These are phyloP conservation scores for Sungouiella blattae DNA, from an alignment of 805 yeast species.

Conservation along the genomic window DNA sequence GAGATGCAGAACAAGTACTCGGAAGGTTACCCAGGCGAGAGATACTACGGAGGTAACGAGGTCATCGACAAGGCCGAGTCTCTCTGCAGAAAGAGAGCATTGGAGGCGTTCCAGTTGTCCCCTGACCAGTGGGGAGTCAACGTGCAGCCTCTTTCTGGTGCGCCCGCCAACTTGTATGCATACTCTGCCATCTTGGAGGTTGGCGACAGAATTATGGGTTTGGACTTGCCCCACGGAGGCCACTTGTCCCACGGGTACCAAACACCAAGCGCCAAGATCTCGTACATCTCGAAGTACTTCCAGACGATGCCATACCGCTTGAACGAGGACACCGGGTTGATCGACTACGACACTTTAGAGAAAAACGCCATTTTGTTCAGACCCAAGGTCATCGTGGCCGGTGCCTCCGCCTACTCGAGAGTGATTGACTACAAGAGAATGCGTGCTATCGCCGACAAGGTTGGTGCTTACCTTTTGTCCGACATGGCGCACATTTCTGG, in stretches of 20 bases:
- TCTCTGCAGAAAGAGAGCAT: slow-evolving; percentile 87
- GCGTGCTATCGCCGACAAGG: slow-evolving; percentile 86
- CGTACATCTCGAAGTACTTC: slow-evolving; percentile 89
- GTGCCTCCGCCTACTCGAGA: slow-evolving; percentile 95
- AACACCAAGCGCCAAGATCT: slow-evolving; percentile 83
- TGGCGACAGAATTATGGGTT: slow-evolving; percentile 94
- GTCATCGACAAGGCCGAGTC: slow-evolving; percentile 88
- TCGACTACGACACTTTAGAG: slow-evolving; percentile 86
- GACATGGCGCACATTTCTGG: slow-evolving; percentile 99
- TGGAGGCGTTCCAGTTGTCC: slow-evolving; percentile 73
- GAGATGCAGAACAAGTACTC: slow-evolving; percentile 98
- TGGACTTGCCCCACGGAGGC: slow-evolving; percentile 97
- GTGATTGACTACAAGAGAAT: slow-evolving; percentile 85
- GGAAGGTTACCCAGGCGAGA: slow-evolving; percentile 97
- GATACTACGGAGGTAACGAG: slow-evolving; percentile 98
- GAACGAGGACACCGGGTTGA: slow-evolving; percentile 79
- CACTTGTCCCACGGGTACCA: slow-evolving; percentile 97
- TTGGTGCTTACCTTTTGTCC: slow-evolving; percentile 86
- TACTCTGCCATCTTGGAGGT: slow-evolving; percentile 86
- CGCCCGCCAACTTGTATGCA: slow-evolving; percentile 93
- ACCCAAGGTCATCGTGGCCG: slow-evolving; percentile 94
- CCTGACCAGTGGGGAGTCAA: slow-evolving; percentile 94
- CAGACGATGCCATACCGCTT: slow-evolving; percentile 97
- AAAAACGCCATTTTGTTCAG: slow-evolving; percentile 81
- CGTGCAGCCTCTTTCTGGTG: slow-evolving; percentile 92